Conservation (phyloP, 2,329 filamentous ascomycete genomes). For the Ceratocystis cubensis region DNA sequence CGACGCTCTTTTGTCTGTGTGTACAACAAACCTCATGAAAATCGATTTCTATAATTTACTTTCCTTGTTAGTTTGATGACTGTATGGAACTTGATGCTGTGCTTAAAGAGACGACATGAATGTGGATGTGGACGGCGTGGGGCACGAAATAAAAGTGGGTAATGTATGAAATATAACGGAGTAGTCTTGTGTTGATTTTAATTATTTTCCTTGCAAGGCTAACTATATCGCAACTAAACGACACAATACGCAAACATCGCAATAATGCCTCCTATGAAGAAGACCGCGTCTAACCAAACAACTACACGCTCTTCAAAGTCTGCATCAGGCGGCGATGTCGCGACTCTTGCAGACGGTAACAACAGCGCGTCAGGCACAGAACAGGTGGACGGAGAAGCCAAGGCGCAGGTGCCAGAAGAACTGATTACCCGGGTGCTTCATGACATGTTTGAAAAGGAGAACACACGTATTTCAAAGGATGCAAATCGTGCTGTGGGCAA, state of each 20-base stretch:
- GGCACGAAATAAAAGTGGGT: too few species aligned
- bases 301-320: neutral
- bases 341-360: slow-evolving; percentile 24
- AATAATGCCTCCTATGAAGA: neutral
- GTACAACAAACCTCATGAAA: slow-evolving; percentile 20
- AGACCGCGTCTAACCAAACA: slow-evolving; percentile 20
- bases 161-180: too few species aligned
- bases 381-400: slow-evolving; percentile 27
- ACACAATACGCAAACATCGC: neutral
- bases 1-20: slow-evolving; percentile 18
- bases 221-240: too few species aligned
- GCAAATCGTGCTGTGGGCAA: slow-evolving; percentile 65
- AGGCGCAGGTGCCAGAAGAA: slow-evolving; percentile 52
- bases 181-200: too few species aligned
- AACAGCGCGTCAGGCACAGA: neutral
- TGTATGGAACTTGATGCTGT: neutral
- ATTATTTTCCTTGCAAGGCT: too few species aligned
- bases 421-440: slow-evolving; percentile 67
- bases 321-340: neutral
- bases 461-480: slow-evolving; percentile 62
- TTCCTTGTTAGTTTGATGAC: neutral
- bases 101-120: too few species aligned
- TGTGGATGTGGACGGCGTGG: too few species aligned
- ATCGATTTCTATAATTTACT: slow-evolving; percentile 15
- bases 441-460: slow-evolving; percentile 60